phyloP scores from a whole-genome alignment of 1,284 basidiomycete genomes.

The Ceratobasidium sp. region DNA sequence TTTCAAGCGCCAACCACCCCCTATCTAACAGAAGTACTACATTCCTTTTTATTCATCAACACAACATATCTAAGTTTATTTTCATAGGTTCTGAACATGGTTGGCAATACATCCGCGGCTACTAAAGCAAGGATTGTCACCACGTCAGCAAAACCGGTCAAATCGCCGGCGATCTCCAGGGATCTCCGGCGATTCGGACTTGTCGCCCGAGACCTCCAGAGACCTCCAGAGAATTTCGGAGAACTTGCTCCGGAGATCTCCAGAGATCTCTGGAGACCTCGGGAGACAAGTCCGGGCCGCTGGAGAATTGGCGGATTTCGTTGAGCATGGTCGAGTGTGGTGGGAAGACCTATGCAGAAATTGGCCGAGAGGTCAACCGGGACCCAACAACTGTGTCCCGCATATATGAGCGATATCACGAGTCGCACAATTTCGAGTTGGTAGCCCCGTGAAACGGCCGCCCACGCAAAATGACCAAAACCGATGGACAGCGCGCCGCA shows the following conservation, averaged over 20 bases:
- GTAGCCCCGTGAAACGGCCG: neutral
- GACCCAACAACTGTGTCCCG: neutral
- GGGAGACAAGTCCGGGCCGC: no score
- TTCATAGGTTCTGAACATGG: neutral
- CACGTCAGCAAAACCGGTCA: no score
- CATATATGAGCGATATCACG: neutral
- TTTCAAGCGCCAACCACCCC: neutral
- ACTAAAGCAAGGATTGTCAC: constrained; percentile 17
- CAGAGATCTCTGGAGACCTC: no score
- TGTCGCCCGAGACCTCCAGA: no score
- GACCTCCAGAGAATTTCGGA: no score
- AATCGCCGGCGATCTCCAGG: no score
- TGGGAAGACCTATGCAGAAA: neutral
- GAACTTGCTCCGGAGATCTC: no score
- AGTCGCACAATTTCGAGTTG: neutral
- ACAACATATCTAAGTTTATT: neutral
- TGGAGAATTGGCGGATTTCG: no score
- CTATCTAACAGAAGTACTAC: neutral
- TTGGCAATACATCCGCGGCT: neutral
- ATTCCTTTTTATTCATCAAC: neutral
- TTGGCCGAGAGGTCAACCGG: neutral
- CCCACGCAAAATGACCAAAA: neutral
- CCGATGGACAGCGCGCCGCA: neutral
- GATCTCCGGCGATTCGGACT: no score
- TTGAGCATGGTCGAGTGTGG: neutral